These are phyloP conservation scores for Wickerhamiella shivajii DNA, from an alignment of 805 yeast species.

Conservation along the genomic window DNA sequence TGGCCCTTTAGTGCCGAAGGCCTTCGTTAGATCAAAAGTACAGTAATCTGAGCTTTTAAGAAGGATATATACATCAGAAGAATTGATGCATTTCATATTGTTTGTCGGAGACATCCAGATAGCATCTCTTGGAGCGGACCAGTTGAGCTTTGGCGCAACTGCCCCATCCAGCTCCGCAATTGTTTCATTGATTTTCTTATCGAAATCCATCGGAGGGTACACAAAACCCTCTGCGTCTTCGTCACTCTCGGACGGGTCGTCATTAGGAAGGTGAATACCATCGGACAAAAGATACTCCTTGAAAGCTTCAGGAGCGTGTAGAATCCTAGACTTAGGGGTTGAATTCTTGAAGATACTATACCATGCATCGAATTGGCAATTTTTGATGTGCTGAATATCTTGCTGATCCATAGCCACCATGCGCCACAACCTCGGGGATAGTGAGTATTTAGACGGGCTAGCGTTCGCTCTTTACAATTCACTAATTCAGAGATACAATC, in stretches of 20 bases:
- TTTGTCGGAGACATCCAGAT: constrained; percentile 79
- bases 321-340: constrained; percentile 36
- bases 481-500: too few relatives aligned
- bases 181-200: constrained; percentile 32
- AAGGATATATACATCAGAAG: constrained; percentile 64
- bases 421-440: too few relatives aligned
- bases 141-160: constrained; percentile 80
- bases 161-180: constrained; percentile 38
- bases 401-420: too few relatives aligned
- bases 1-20: constrained; percentile 36
- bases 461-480: too few relatives aligned
- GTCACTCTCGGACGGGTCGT: constrained; percentile 21
- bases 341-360: constrained; percentile 34
- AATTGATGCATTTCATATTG: constrained; percentile 52
- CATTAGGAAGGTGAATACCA: constrained; percentile 49
- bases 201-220: constrained; percentile 39
- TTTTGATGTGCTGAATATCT: neutral
- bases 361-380: constrained; percentile 30
- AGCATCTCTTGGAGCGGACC: constrained; percentile 96
- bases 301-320: constrained; percentile 46
- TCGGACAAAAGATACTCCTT: constrained; percentile 48
- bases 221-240: constrained; percentile 20
- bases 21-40: constrained; percentile 65
- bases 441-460: too few relatives aligned
- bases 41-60: constrained; percentile 80